These are phyloP conservation scores for Lactarius hengduanensis DNA, from an alignment of 768 basidiomycete species.

Conservation along the genomic window DNA sequence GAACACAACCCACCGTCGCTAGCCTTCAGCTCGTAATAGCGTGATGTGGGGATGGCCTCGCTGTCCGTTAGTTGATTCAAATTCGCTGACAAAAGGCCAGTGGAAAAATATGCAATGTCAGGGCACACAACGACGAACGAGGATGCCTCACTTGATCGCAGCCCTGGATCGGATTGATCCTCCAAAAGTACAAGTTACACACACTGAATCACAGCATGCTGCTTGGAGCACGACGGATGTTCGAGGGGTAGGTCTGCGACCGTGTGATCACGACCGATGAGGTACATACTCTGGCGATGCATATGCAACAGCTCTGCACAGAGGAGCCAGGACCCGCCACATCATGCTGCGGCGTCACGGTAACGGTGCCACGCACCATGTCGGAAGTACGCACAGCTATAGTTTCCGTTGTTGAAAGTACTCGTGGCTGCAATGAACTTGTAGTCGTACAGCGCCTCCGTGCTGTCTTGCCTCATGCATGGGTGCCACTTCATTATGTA, in stretches of 20 bases:
- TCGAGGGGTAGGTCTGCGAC: slow-evolving; percentile 87
- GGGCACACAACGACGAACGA: neutral
- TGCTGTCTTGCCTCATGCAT: no score
- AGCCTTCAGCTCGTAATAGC: slow-evolving; percentile 81
- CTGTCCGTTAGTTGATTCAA: slow-evolving; percentile 94
- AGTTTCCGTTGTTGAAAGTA: no score
- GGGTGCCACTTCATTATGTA: no score
- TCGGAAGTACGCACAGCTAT: no score
- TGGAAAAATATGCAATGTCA: slow-evolving; percentile 9
- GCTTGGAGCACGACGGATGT: slow-evolving; percentile 97
- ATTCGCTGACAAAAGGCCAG: slow-evolving; percentile 95
- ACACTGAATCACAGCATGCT: slow-evolving; percentile 94
- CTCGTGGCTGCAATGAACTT: no score
- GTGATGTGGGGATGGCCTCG: slow-evolving; percentile 74
- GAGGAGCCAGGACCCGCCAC: no score
- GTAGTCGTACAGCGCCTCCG: no score
- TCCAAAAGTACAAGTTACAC: slow-evolving; percentile 47
- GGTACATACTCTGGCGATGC: slow-evolving; percentile 89
- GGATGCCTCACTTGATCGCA: slow-evolving; percentile 70
- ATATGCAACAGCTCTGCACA: slow-evolving; percentile 45
- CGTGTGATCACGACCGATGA: slow-evolving; percentile 84
- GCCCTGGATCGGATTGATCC: slow-evolving; percentile 45
- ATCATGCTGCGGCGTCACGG: no score
- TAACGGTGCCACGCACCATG: no score
- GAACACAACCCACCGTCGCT: slow-evolving; percentile 58